Evolutionary conservation across 495 filamentous ascomycete species (phyloP), one percentile per base, ranked within the genome.

Genomic region (Articulospora tetracladia): DNA sequence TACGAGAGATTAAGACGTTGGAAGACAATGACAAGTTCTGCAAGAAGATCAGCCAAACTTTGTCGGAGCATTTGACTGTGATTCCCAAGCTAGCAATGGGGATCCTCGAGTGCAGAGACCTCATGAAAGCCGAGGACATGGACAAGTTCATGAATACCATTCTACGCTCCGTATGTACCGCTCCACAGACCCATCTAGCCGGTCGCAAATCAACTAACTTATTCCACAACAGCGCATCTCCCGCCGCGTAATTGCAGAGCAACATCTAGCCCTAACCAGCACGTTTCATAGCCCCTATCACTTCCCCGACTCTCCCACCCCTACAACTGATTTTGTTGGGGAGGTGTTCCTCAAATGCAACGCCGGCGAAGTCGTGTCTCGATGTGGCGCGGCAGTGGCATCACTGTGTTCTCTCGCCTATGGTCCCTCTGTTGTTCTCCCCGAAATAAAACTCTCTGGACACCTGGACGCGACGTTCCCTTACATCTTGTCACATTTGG

Each of bases 71-170:
- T 73, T 77, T 97, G 34, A 87, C 90, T 7, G 92, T 97, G 22
- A 98, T 99, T 59, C 95, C 94, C 1, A 88, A 91, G 59, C 77
- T 99, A 25, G 92, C 92, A 3, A 97, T 93, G 86, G 94, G 94
- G 1, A 90, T 98, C 17, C 77, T 97, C 36, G 90, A 99, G 71
- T 91, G 89, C 67, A 87, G 84, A 54, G 87, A 86, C 30, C 77
- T 94, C 19, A 87, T 97, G 73, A 84, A 84, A 12, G 73, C 86
- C 1, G 83, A 91, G 26, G 84, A 90, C 57, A 86, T 95, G 63
- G 94, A 99, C 72, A 84, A 83, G 46, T 95, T 99, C 69, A 97
- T 99, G 91, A 96, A 93, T 66, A 94, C 90, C 13, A 80, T 97
- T 25, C 75, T 99, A 53, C 81, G 91, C 77, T 93, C 93, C 60